phyloP scores from a whole-genome alignment of 331 rosid species.

The Acacia concinna region DNA sequence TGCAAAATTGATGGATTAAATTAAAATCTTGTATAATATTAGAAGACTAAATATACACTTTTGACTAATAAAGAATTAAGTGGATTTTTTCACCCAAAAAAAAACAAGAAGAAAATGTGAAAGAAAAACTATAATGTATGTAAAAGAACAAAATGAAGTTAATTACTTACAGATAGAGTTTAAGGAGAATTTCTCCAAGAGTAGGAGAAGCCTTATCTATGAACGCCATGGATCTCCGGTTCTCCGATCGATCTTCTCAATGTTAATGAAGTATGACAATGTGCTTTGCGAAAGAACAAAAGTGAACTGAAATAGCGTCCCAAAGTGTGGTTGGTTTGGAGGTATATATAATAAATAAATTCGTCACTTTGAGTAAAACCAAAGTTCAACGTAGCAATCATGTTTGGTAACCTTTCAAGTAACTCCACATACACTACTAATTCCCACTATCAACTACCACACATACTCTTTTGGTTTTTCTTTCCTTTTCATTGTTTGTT shows the following conservation, averaged over 20 bases:
- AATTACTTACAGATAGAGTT: slow-evolving; percentile 43
- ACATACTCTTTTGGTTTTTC: not conserved
- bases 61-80: too few relatives aligned
- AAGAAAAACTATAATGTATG: too few relatives aligned
- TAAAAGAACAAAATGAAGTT: not conserved
- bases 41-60: too few relatives aligned
- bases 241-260: not conserved
- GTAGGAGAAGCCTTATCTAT: slow-evolving; percentile 63
- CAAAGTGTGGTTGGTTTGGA: slow-evolving; percentile 30
- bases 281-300: not conserved
- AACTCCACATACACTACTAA: slow-evolving; percentile 13
- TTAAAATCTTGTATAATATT: too few relatives aligned
- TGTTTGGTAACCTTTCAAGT: slow-evolving; percentile 54
- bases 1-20: too few relatives aligned
- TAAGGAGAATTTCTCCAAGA: slow-evolving; percentile 56
- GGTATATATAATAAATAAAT: not conserved
- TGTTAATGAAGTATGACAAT: not conserved
- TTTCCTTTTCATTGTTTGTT: not conserved
- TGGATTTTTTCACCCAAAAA: too few relatives aligned
- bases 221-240: slow-evolving; percentile 45
- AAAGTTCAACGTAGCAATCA: slow-evolving; percentile 51
- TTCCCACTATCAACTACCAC: not conserved
- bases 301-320: slow-evolving; percentile 12
- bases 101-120: too few relatives aligned
- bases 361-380: slow-evolving; percentile 44